Conservation (phyloP, 78 protist genomes). For the Thecamonas trahens region DNA sequence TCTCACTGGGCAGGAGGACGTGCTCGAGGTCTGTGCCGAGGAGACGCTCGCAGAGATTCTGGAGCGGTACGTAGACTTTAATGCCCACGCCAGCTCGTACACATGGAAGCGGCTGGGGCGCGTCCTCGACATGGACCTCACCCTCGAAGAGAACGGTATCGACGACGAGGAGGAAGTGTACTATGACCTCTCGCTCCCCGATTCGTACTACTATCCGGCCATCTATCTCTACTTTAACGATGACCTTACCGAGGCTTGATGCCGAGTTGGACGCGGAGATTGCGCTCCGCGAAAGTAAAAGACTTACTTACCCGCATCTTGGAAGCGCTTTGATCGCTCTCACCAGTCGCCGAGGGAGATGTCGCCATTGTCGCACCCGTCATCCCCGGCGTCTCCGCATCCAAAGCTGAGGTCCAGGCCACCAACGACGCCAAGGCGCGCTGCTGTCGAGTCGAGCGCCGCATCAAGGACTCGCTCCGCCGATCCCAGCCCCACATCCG, state of each 20-base stretch:
- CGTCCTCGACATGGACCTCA: conserved; percentile 32
- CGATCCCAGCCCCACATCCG: no score
- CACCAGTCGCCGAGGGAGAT: background rate
- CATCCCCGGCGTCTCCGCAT: no score
- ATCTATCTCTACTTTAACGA: conserved; percentile 57
- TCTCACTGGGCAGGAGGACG: conserved; percentile 27
- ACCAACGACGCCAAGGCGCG: no score
- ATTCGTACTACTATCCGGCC: conserved; percentile 31
- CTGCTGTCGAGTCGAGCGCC: no score
- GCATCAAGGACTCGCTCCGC: no score
- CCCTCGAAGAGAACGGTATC: conserved; percentile 47
- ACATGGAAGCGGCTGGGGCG: conserved; percentile 40
- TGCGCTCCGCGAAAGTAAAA: no score
- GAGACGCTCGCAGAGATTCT: conserved; percentile 49
- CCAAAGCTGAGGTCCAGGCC: no score
- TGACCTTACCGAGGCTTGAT: conserved; percentile 31
- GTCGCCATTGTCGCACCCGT: background rate
- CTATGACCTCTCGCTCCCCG: conserved; percentile 20
- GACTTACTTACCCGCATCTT: no score
- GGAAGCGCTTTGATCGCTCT: background rate
- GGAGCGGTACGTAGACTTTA: conserved; percentile 32
- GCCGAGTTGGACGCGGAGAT: no score
- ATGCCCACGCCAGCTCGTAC: conserved; percentile 57
- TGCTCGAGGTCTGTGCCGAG: conserved; percentile 52
- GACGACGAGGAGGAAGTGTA: conserved; percentile 31